Percentiles rank a stretch among this genome's conserved stretches.
Evolutionary conservation across 495 filamentous ascomycete species (phyloP).

Genomic region (Daldinia caldariorum): DNA sequence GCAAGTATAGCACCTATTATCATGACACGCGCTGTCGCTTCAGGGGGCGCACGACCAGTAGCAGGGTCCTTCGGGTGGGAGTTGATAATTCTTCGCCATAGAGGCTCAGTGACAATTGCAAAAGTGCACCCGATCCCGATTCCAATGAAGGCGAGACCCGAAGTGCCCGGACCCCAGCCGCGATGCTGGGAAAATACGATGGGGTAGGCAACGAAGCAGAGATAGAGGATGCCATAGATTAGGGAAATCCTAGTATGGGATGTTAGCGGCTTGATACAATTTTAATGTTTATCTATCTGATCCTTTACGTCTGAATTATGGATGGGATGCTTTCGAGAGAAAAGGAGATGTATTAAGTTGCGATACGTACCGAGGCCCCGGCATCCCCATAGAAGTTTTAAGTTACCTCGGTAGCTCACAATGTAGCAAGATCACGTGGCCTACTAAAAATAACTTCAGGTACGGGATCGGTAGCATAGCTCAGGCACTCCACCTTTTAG

Average conservation of each 20-base stretch:
- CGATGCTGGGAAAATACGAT: slow-evolving; percentile 79
- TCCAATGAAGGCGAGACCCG: slow-evolving; percentile 81
- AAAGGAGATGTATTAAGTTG: neutral
- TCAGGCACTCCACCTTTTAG: neutral
- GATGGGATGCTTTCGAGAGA: no score
- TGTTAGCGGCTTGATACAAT: neutral
- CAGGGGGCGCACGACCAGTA: slow-evolving; percentile 73
- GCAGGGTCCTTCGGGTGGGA: slow-evolving; percentile 71
- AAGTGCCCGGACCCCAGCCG: slow-evolving; percentile 76
- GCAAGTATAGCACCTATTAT: slow-evolving; percentile 73
- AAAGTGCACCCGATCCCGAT: slow-evolving; percentile 81
- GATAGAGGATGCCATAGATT: slow-evolving; percentile 78
- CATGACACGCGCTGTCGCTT: slow-evolving; percentile 78
- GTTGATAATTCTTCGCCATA: slow-evolving; percentile 78
- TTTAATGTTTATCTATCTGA: no score
- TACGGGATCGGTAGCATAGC: neutral
- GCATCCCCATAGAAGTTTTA: neutral
- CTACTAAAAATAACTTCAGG: neutral
- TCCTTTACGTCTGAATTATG: no score
- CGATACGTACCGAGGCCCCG: neutral
- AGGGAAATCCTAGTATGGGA: slow-evolving; percentile 55
- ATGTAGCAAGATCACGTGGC: neutral
- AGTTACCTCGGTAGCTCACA: neutral
- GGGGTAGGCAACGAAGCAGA: slow-evolving; percentile 86
- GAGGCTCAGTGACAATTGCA: slow-evolving; percentile 72